Evolutionary conservation across 345 rosid species (phyloP), one percentile per base, ranked within the genome.

Genomic region (Trapa bicornis): DNA sequence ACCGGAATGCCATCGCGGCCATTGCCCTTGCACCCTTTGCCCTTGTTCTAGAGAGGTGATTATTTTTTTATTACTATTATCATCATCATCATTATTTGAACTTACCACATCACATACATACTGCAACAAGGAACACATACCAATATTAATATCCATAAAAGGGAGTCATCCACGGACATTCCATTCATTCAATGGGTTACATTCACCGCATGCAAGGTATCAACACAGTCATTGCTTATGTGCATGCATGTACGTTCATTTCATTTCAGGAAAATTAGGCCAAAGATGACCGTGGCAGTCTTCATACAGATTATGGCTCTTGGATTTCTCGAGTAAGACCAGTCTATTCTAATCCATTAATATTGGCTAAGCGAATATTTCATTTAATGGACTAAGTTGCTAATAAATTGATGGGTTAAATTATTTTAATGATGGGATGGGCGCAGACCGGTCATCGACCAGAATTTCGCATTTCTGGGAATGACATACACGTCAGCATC

Each of bases 1-100:
- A 87, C 64, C 88, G 93, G 52, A 89, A 92, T 68, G 82, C 74
- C 22, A 56, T 89, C 17, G 93, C 93, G 16, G 84, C 96, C 33
- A 77, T 89, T 52, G 79, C 75, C 7, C 84, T 92, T 13, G 89
- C 87, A 22, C 93, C 96, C 66, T 86, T 92, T 58, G 96, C 98
- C 6, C 73, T 89, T 14, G 5, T 87, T 75, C 62, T 88, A 6
- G 98, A 89, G 75, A 84, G 93, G 97, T 90, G 29, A 22, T 22
- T 22, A 22, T 22, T 22, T 22, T 22, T 22, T 22, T 22, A 22
- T 22, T 22, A 22, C 29, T 22, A 22, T 22, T 22, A 22, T 22
- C 29, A 22, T 22, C 29, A 22, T 22, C 29, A 22, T 22, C 29
- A 22, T 22, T 22, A 22, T 22, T 22, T 22, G 29, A 22, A 22